Conservation (phyloP, 179 eudicot species). For the Carnegiea gigantea region DNA sequence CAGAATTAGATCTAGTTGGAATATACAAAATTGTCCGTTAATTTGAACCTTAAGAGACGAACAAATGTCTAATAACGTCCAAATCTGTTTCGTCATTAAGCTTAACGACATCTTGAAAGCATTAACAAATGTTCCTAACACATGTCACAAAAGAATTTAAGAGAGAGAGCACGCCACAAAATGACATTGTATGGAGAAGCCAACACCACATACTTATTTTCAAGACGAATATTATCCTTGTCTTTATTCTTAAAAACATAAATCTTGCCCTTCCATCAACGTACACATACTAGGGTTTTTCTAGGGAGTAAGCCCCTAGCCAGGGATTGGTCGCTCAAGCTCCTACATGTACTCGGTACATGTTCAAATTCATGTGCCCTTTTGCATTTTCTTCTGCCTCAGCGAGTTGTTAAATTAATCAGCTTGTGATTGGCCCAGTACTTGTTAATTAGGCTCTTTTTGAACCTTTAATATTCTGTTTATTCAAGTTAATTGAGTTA, state of each 20-base stretch:
- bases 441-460: no score
- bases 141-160: not conserved
- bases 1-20: no score
- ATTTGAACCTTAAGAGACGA: not conserved
- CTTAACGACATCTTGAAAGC: slow-evolving; percentile 20
- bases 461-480: no score
- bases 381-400: no score
- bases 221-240: slow-evolving; percentile 10
- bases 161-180: slow-evolving; percentile 16
- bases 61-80: not conserved
- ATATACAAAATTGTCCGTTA: no score
- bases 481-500: no score
- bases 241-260: slow-evolving; percentile 11
- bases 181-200: slow-evolving; percentile 24
- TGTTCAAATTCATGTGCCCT: not conserved
- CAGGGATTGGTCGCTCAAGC: not conserved
- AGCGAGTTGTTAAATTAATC: no score
- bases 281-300: not conserved
- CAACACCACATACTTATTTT: slow-evolving; percentile 12
- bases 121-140: not conserved
- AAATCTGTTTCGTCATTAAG: slow-evolving; percentile 5
- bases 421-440: no score
- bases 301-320: not conserved
- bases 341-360: not conserved
- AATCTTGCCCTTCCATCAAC: not conserved